Evolutionary conservation across 1,139 yeast genomes (phyloP).

Genomic region (Taphrina flavorubra): DNA sequence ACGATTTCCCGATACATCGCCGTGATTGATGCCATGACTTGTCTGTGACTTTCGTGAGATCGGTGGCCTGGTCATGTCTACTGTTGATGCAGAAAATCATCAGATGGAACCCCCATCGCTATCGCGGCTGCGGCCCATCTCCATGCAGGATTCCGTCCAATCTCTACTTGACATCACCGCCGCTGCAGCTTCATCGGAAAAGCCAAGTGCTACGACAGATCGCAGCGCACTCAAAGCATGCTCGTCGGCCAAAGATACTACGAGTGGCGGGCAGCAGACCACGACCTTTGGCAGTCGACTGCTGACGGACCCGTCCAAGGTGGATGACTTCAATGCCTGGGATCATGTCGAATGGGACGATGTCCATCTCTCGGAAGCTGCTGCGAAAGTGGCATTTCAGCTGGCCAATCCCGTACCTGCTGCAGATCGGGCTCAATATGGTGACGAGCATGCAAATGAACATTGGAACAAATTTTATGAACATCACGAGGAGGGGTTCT

Average conservation of each 20-base stretch:
- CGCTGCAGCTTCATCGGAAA: background rate
- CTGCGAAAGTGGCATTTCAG: constrained; percentile 75
- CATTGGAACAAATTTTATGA: constrained; percentile 95
- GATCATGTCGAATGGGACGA: constrained; percentile 99
- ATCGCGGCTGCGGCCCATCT: background rate
- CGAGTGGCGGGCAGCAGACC: background rate
- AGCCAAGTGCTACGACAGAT: background rate
- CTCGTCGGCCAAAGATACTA: constrained; percentile 3
- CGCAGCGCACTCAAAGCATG: background rate
- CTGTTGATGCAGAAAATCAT: no score
- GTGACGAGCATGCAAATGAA: constrained; percentile 77
- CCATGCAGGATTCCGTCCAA: constrained; percentile 7
- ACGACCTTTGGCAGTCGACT: constrained; percentile 78
- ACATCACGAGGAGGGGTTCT: constrained; percentile 88
- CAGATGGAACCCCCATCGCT: background rate
- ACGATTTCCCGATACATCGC: no score
- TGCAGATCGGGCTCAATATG: constrained; percentile 56
- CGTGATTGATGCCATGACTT: no score
- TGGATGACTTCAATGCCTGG: constrained; percentile 95
- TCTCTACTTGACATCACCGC: constrained; percentile 10
- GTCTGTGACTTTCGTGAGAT: no score
- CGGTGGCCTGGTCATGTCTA: no score
- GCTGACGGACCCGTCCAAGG: constrained; percentile 70
- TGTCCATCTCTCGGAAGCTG: constrained; percentile 78
- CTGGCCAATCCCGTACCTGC: constrained; percentile 74